Evolutionary conservation across 441 rosid genomes (phyloP), one percentile per base, ranked within the genome.

Genomic region (Jatropha podagrica): DNA sequence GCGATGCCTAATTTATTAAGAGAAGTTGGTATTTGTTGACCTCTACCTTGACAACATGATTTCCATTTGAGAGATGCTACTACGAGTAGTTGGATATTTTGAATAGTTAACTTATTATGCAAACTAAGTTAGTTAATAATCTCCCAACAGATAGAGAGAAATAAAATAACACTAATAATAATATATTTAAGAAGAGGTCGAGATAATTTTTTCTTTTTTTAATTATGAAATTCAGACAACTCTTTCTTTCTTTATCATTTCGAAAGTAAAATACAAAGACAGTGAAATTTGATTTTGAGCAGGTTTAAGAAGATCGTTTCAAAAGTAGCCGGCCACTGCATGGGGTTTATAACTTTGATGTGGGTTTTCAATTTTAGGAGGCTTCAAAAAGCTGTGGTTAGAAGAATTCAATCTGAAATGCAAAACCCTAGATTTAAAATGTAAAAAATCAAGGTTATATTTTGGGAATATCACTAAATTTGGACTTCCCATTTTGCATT

Each of bases 261-360:
- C 0, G 23, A 23, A 23, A 23, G 23, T 23, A 32, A 32, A 32
- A 32, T 32, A 32, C 44, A 18, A 18, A 10, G 32, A 56, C 7
- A 4, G 5, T 44, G 46, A 65, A 54, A 65, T 3, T 58, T 48
- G 51, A 48, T 48, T 48, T 48, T 48, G 51, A 48, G 51, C 3
- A 0, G 8, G 15, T 48, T 48, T 10, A 23, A 26, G 38, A 37
- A 7, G 26, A n/a, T 42, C 20, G 23, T n/a, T 65, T 23, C 27
- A 27, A 61, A 41, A 74, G 26, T n/a, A n/a, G 49, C 48, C 17
- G 42, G 71, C 59, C 40, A 44, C 23, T 62, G 41, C 69, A 51
- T 59, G 27, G 46, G 54, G 49, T 76, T 42, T 17, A 51, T 80
- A 60, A 76, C 78, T 78, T 81, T 69, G 9, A 73, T 61, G 76